A percentile compares a stretch with the other conserved stretches of the same genome.
Conservation (phyloP, 305 asterid genomes). For the Withania somnifera region DNA sequence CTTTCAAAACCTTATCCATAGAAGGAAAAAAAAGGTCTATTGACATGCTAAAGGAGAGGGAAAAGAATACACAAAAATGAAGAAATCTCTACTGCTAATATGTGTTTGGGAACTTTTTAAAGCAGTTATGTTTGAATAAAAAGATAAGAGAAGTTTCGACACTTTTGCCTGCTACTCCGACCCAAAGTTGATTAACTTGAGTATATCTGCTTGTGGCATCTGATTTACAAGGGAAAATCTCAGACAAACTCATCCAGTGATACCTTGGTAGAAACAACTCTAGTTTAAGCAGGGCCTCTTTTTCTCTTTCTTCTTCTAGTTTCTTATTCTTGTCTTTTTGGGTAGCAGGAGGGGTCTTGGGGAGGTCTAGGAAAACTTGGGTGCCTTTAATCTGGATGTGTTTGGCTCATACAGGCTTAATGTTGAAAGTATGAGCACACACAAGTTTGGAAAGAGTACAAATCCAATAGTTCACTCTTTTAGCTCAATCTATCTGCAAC, state of each 20-base stretch:
- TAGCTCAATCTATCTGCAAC: not conserved
- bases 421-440: not conserved
- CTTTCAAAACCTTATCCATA: not conserved
- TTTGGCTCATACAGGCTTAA: not conserved
- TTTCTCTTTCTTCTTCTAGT: not conserved
- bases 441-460: not conserved
- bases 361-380: not conserved
- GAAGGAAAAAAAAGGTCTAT: not conserved
- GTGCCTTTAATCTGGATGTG: not conserved
- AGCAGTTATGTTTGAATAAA: not conserved
- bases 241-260: not conserved
- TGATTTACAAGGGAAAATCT: not conserved
- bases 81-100: not conserved
- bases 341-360: not conserved
- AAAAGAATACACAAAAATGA: not conserved
- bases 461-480: not conserved
- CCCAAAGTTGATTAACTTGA: not conserved
- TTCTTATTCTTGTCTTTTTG: not conserved
- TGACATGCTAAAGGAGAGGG: not conserved
- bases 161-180: not conserved
- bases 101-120: not conserved
- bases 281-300: not conserved
- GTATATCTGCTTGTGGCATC: not conserved
- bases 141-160: not conserved
- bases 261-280: not conserved